These are phyloP conservation scores for Chaetomidium leptoderma DNA, from an alignment of 495 filamentous ascomycete genomes.

Conservation along the genomic window DNA sequence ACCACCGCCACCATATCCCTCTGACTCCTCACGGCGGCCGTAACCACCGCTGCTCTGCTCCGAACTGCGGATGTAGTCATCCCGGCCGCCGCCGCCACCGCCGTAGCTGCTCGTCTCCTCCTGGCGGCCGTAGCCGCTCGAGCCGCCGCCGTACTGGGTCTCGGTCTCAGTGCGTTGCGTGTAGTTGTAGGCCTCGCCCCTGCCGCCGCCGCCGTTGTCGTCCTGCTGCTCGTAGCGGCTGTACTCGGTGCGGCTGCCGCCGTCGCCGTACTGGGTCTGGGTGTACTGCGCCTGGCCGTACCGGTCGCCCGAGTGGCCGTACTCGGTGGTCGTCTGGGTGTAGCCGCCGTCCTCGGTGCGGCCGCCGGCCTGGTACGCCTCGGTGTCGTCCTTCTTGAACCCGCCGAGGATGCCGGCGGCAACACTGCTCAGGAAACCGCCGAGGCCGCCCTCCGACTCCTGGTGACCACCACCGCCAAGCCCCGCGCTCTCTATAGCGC, in stretches of 20 bases:
- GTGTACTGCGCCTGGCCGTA: slow-evolving; percentile 48
- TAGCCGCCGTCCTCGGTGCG: slow-evolving; percentile 41
- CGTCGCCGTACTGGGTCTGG: slow-evolving; percentile 40
- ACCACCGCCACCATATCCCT: slow-evolving; percentile 1
- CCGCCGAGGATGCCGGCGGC: slow-evolving; percentile 46
- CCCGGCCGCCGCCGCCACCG: neutral
- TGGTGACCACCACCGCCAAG: slow-evolving; percentile 18
- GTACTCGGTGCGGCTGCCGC: slow-evolving; percentile 45
- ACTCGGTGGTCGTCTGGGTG: slow-evolving; percentile 40
- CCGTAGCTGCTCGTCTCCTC: slow-evolving; percentile 14
- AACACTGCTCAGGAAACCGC: slow-evolving; percentile 40
- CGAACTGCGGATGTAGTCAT: slow-evolving; percentile 24
- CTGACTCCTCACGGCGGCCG: slow-evolving; percentile 7
- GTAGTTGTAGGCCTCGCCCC: slow-evolving; percentile 35
- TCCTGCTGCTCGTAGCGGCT: slow-evolving; percentile 40
- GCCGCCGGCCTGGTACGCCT: slow-evolving; percentile 38
- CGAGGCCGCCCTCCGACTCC: slow-evolving; percentile 35
- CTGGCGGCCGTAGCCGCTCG: slow-evolving; percentile 25
- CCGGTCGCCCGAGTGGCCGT: slow-evolving; percentile 41
- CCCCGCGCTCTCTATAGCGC: slow-evolving; percentile 27
- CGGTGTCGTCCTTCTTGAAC: slow-evolving; percentile 40
- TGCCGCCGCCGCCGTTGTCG: neutral
- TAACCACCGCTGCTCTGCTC: slow-evolving; percentile 19
- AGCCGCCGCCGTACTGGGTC: slow-evolving; percentile 13
- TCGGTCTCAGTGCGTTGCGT: slow-evolving; percentile 37